Evolutionary conservation across 805 yeast genomes (phyloP).

Genomic region (Candida ulmi): DNA sequence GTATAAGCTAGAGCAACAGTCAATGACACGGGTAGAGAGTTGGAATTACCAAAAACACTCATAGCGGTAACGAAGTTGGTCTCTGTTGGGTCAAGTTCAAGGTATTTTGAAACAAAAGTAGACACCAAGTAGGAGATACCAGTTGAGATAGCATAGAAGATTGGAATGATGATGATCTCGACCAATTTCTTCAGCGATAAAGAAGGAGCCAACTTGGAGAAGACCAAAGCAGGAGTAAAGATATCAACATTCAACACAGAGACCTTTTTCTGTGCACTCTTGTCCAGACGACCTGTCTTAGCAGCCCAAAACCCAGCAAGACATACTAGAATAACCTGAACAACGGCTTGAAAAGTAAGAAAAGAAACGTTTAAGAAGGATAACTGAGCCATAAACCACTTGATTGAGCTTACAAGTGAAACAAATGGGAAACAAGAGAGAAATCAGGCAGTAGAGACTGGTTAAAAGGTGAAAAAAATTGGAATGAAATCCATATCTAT

Average conservation of each 20-base stretch:
- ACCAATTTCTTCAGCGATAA: slow-evolving; percentile 70
- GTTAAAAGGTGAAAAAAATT: too few relatives aligned
- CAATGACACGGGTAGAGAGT: slow-evolving; percentile 89
- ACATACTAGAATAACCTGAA: slow-evolving; percentile 85
- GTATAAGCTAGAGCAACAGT: slow-evolving; percentile 75
- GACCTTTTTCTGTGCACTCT: slow-evolving; percentile 70
- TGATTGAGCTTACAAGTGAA: too few relatives aligned
- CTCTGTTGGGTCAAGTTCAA: slow-evolving; percentile 67
- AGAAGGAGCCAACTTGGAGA: slow-evolving; percentile 66
- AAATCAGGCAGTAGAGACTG: too few relatives aligned
- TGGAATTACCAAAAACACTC: slow-evolving; percentile 95
- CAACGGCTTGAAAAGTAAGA: slow-evolving; percentile 84
- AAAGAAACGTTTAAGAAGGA: slow-evolving; percentile 33
- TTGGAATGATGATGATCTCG: slow-evolving; percentile 80
- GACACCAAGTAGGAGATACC: slow-evolving; percentile 67
- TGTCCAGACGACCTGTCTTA: slow-evolving; percentile 58
- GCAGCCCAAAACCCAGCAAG: slow-evolving; percentile 86
- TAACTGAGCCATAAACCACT: background rate
- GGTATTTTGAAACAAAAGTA: slow-evolving; percentile 40
- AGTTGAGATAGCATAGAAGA: slow-evolving; percentile 79
- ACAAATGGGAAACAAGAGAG: too few relatives aligned
- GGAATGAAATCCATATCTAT: too few relatives aligned
- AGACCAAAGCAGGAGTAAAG: slow-evolving; percentile 93
- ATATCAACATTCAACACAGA: slow-evolving; percentile 80
- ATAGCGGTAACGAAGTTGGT: slow-evolving; percentile 91